Conservation (phyloP, 179 eudicot species). For the Silene coronaria region DNA sequence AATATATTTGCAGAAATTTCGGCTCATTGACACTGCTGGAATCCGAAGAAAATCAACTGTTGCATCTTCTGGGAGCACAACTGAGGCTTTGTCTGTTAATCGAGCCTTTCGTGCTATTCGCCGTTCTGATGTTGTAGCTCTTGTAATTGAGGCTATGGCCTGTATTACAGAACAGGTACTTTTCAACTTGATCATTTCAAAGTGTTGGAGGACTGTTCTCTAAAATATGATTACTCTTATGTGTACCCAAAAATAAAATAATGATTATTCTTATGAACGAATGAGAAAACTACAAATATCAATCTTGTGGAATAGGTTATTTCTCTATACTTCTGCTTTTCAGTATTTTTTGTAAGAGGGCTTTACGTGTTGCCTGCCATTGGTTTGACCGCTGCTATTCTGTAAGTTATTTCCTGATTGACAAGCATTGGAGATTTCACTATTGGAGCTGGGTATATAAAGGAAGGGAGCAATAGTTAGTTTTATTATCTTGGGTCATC, state of each 20-base stretch:
- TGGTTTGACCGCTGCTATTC: no score
- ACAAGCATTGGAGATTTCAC: no score
- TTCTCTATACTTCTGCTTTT: neutral
- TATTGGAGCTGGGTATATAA: no score
- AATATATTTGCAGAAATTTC: conserved; percentile 3
- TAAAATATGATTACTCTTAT: no score
- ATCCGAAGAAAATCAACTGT: conserved; percentile 79
- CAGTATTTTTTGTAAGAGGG: neutral
- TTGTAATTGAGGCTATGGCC: conserved; percentile 94
- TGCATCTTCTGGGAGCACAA: conserved; percentile 89
- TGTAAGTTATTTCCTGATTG: no score
- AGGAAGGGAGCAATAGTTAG: no score
- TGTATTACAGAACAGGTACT: conserved; percentile 94
- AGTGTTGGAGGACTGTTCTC: no score
- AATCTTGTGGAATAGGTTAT: neutral
- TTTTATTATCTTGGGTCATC: no score
- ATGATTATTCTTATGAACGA: neutral
- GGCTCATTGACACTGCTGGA: conserved; percentile 96
- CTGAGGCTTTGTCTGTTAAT: conserved; percentile 93
- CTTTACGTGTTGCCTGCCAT: neutral
- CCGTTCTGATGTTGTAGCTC: conserved; percentile 95
- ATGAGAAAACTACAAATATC: neutral
- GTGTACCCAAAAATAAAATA: no score
- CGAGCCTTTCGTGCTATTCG: conserved; percentile 95
- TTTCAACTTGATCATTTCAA: neutral